Conservation (phyloP, 768 basidiomycete species). For the Dioszegia hungarica region DNA sequence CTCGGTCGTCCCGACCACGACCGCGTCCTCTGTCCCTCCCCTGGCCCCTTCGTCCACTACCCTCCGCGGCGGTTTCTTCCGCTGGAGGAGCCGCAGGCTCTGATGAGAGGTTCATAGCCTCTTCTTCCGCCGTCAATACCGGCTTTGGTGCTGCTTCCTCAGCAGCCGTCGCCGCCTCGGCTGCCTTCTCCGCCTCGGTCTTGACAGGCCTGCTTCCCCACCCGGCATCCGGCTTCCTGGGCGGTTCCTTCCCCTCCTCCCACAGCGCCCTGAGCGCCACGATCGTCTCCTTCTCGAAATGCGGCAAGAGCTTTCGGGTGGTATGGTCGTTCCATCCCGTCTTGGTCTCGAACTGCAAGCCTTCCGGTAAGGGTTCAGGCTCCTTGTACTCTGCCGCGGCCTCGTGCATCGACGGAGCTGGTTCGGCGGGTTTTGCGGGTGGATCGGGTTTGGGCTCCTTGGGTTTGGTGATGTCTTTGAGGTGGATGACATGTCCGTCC, state of each 20-base stretch:
- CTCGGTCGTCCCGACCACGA: slow-evolving; percentile 31
- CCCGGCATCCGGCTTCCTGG: slow-evolving; percentile 66
- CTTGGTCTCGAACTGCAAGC: slow-evolving; percentile 25
- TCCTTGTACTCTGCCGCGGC: background rate
- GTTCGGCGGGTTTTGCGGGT: slow-evolving; percentile 52
- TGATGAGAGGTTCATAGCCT: too few species aligned
- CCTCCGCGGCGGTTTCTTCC: background rate
- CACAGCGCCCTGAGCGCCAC: slow-evolving; percentile 65
- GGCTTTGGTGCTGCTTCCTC: background rate
- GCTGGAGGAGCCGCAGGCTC: too few species aligned
- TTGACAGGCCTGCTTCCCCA: slow-evolving; percentile 54
- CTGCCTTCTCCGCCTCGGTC: slow-evolving; percentile 20
- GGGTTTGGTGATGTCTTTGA: slow-evolving; percentile 74
- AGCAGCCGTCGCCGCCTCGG: background rate
- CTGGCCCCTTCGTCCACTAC: slow-evolving; percentile 27
- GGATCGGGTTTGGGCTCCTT: slow-evolving; percentile 50
- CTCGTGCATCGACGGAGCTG: slow-evolving; percentile 53
- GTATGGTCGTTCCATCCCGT: slow-evolving; percentile 26
- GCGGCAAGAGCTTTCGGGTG: slow-evolving; percentile 56
- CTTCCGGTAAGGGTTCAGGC: slow-evolving; percentile 28
- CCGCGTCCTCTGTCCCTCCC: slow-evolving; percentile 45
- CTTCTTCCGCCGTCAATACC: too few species aligned
- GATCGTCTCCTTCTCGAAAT: slow-evolving; percentile 62
- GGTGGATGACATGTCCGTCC: slow-evolving; percentile 70
- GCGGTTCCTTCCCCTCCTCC: slow-evolving; percentile 75